Percentiles rank a stretch among this genome's conserved stretches.
Evolutionary conservation across 1,284 basidiomycete genomes (phyloP).

Genomic region (Neotropicomus parvogracilis): DNA sequence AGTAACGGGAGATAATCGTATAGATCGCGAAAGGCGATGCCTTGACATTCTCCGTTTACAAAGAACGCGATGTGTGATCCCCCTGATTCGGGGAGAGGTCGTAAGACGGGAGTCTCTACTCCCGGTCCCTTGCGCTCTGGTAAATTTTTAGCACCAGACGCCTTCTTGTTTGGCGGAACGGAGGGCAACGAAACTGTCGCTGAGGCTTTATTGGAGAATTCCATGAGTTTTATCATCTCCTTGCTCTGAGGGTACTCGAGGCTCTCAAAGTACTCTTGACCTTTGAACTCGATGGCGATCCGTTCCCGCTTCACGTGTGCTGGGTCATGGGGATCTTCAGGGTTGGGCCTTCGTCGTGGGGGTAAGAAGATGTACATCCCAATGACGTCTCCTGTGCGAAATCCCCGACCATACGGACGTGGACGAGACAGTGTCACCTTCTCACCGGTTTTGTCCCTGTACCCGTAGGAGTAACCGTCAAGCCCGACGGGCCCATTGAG

Average conservation of each 20-base stretch:
- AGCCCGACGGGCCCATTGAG: slow-evolving; percentile 91
- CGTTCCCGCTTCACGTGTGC: slow-evolving; percentile 80
- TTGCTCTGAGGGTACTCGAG: slow-evolving; percentile 89
- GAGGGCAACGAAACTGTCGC: slow-evolving; percentile 57
- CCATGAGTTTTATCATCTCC: slow-evolving; percentile 90
- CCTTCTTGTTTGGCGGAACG: slow-evolving; percentile 53
- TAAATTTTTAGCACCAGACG: slow-evolving; percentile 61
- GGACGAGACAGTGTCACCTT: slow-evolving; percentile 84
- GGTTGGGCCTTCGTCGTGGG: slow-evolving; percentile 50
- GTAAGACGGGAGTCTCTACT: slow-evolving; percentile 39
- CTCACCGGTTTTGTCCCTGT: slow-evolving; percentile 89
- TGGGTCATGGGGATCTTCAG: slow-evolving; percentile 64
- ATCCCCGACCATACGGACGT: slow-evolving; percentile 71
- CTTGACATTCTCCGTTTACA: slow-evolving; percentile 87
- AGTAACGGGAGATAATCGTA: slow-evolving; percentile 91
- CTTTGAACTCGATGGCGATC: slow-evolving; percentile 91
- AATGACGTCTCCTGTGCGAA: slow-evolving; percentile 83
- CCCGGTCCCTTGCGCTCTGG: slow-evolving; percentile 42
- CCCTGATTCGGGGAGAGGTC: slow-evolving; percentile 67
- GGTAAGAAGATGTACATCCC: slow-evolving; percentile 94
- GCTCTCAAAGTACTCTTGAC: slow-evolving; percentile 95
- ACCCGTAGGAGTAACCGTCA: slow-evolving; percentile 91
- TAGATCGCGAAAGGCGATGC: slow-evolving; percentile 82
- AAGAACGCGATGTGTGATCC: slow-evolving; percentile 86
- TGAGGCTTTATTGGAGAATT: slow-evolving; percentile 58